Evolutionary conservation across 2,329 filamentous ascomycete species (phyloP).

Genomic region (Lithohypha guttulata): DNA sequence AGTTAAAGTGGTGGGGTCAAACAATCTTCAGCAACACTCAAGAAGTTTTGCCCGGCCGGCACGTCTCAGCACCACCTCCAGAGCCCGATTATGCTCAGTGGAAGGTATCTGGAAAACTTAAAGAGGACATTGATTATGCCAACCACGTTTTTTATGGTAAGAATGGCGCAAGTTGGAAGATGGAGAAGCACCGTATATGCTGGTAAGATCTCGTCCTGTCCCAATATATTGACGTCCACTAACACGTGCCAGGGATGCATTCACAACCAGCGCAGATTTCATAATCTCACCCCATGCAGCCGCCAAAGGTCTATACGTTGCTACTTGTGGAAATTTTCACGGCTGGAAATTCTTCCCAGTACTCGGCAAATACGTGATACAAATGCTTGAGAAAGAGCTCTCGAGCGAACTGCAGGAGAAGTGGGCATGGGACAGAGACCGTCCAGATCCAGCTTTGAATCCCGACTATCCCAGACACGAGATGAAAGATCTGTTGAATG

Average conservation of each 20-base stretch:
- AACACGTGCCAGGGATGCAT: constrained; percentile 46
- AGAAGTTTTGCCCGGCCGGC: constrained; percentile 42
- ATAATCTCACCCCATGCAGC: constrained; percentile 38
- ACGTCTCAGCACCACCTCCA: constrained; percentile 47
- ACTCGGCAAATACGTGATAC: constrained; percentile 41
- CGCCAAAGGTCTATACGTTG: constrained; percentile 33
- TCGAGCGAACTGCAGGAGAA: constrained; percentile 30
- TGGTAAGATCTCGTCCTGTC: constrained; percentile 40
- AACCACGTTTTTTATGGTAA: constrained; percentile 50
- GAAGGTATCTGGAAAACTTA: constrained; percentile 46
- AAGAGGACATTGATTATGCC: constrained; percentile 48
- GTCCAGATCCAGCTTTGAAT: constrained; percentile 43
- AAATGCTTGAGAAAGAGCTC: constrained; percentile 36
- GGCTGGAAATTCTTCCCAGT: constrained; percentile 45
- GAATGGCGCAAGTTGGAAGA: constrained; percentile 45
- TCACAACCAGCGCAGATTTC: constrained; percentile 47
- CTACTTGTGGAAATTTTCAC: constrained; percentile 35
- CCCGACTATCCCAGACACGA: constrained; percentile 48
- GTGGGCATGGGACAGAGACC: constrained; percentile 46
- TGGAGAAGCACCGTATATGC: constrained; percentile 54
- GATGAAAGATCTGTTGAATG: constrained; percentile 43
- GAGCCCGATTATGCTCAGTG: constrained; percentile 51
- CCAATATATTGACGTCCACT: constrained; percentile 10
- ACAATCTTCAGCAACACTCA: constrained; percentile 49
- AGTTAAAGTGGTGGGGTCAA: constrained; percentile 52